Evolutionary conservation across 257 asterid species (phyloP).

Genomic region (Nicotiana noctiflora): DNA sequence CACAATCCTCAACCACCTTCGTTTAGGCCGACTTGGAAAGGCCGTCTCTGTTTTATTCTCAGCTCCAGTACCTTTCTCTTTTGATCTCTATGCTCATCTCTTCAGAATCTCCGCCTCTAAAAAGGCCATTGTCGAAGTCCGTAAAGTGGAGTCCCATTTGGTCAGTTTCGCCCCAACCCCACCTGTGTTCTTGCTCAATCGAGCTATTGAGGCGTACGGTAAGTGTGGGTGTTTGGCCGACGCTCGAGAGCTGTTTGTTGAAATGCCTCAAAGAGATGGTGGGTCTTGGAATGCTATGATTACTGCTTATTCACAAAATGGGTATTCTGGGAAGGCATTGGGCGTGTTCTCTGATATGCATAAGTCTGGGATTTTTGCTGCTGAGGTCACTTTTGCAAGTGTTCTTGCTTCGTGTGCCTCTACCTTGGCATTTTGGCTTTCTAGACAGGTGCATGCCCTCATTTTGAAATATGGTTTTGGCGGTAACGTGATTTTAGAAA

Average conservation of each 20-base stretch:
- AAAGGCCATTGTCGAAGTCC: constrained; percentile 55
- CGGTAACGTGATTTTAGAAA: constrained; percentile 66
- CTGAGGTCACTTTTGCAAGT: constrained; percentile 71
- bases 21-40: constrained; percentile 47
- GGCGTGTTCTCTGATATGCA: constrained; percentile 45
- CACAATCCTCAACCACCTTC: constrained; percentile 45
- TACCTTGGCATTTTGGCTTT: constrained; percentile 36
- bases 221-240: constrained; percentile 53
- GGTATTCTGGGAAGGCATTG: constrained; percentile 30
- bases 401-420: constrained; percentile 55
- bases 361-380: constrained; percentile 47
- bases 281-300: constrained; percentile 88
- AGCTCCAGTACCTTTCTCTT: constrained; percentile 40
- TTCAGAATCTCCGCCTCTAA: constrained; percentile 46
- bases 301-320: constrained; percentile 52
- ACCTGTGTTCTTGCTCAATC: constrained; percentile 61
- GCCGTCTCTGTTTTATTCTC: constrained; percentile 59
- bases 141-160: constrained; percentile 66
- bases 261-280: constrained; percentile 75
- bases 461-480: constrained; percentile 57
- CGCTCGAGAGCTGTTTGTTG: constrained; percentile 61
- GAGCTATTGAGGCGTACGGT: constrained; percentile 68
- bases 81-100: constrained; percentile 52
- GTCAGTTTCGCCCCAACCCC: constrained; percentile 44
- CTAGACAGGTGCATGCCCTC: constrained; percentile 66